Evolutionary conservation across 139 green algal species (phyloP).

Genomic region (Coccomyxa sp.): DNA sequence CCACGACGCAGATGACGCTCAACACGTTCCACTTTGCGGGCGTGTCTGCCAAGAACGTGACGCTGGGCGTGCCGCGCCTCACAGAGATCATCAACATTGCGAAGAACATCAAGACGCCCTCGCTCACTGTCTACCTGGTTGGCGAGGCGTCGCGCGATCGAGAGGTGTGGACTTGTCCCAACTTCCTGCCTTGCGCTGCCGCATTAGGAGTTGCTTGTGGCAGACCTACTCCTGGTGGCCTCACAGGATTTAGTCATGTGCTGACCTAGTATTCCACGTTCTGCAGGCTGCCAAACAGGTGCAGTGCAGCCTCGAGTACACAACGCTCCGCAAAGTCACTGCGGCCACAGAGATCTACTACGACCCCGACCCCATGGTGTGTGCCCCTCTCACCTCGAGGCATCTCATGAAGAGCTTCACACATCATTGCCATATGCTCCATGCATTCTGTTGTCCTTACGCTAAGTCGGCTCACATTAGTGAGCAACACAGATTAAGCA

Average conservation of each 20-base stretch:
- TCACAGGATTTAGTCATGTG: background rate
- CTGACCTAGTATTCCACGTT: background rate
- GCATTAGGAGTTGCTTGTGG: background rate
- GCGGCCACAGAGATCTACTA: constrained; percentile 80
- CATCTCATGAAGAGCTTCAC: too few species aligned
- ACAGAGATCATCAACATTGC: constrained; percentile 99
- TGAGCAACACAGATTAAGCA: too few species aligned
- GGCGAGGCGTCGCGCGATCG: constrained; percentile 11
- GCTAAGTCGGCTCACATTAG: too few species aligned
- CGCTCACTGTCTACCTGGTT: constrained; percentile 80
- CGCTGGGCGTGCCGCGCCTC: constrained; percentile 94
- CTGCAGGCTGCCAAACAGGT: constrained; percentile 83
- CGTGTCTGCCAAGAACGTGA: constrained; percentile 98
- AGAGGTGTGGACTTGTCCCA: constrained; percentile 4
- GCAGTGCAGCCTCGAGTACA: constrained; percentile 95
- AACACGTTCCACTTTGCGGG: constrained; percentile 95
- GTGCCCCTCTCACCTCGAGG: background rate
- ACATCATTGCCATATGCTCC: too few species aligned
- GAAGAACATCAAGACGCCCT: constrained; percentile 99
- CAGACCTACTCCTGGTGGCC: background rate
- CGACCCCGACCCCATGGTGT: constrained; percentile 61
- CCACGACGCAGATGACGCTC: constrained; percentile 95
- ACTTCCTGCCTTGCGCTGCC: too few species aligned
- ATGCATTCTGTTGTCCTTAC: too few species aligned
- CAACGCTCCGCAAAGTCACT: constrained; percentile 77